Evolutionary conservation across 352 stramenopile genomes (phyloP), one percentile per base, ranked within the genome.

Genomic region (Blastocystis sp.): DNA sequence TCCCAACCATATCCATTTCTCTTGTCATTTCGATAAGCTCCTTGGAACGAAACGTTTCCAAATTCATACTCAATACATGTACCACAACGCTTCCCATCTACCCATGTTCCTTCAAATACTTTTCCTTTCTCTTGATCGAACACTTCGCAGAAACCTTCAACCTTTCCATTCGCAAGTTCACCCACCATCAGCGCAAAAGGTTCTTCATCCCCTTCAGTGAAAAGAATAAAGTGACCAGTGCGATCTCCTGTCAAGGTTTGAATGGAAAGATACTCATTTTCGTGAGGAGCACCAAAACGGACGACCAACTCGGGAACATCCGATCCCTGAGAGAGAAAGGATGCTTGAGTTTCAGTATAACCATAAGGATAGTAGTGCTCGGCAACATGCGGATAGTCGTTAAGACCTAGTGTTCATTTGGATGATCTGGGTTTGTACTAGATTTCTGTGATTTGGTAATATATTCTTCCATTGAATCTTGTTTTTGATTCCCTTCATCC

Each of bases 11-110:
- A 84, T 6, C 73, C 73, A 44, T 84, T 84, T 30, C 73, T 30
- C 73, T 84, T 84, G 17, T 84, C 73, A 24, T 84, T 69, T 27
- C 51, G 51, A 42, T 84, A 84, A 2, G 44, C 27, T 0, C 73
- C 73, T 37, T 84, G 73, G 56, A 84, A 84, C 53, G 73, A 84
- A 1, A 84, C 73, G 73, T 60, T 68, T 42, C 53, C 73, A 57
- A 66, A 84, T 4, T 84, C 73, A 44, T 84, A 84, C 53, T 84
- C 73, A 7, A 84, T 68, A 42, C 73, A 84, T 5, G 73, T 84
- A 35, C 73, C 73, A 44, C 56, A 69, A 37, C 73, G 73, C 73
- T 68, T 84, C 0, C 53, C 53, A n/a, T 84, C 53, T 2, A 42
- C n/a, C 73, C 73, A 84, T 0, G 44, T 84, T 33, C 73, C 73